Conservation (phyloP, 1,139 yeast species). For the Saccharomycopsis crataegensis region DNA sequence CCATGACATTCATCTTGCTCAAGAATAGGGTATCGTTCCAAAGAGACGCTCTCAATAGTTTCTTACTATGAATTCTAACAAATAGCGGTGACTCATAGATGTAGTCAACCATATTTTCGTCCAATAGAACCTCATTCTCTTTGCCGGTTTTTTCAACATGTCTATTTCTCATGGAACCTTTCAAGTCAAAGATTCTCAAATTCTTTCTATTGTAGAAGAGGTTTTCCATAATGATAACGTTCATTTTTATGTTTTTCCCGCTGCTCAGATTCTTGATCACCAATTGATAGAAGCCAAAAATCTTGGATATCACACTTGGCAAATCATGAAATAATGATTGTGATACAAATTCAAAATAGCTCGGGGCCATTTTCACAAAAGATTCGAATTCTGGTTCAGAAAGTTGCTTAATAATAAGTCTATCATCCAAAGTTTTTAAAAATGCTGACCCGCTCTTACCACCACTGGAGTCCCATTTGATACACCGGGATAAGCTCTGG, state of each 20-base stretch:
- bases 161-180: constrained; percentile 96
- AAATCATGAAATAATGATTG: constrained; percentile 92
- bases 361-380: constrained; percentile 91
- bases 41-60: constrained; percentile 73
- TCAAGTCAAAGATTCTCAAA: constrained; percentile 84
- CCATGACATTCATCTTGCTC: constrained; percentile 99
- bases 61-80: constrained; percentile 88
- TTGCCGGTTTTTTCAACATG: constrained; percentile 95
- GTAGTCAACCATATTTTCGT: constrained; percentile 97
- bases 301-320: constrained; percentile 90
- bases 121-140: constrained; percentile 88
- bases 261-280: constrained; percentile 73
- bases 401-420: constrained; percentile 84
- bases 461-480: constrained; percentile 93
- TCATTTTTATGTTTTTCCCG: constrained; percentile 77
- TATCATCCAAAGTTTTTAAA: constrained; percentile 81
- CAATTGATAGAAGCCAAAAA: constrained; percentile 92
- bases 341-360: constrained; percentile 91
- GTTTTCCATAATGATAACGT: constrained; percentile 93
- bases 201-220: constrained; percentile 80
- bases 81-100: constrained; percentile 94
- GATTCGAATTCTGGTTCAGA: constrained; percentile 88
- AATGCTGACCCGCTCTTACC: constrained; percentile 96
- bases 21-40: constrained; percentile 93
- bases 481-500: constrained; percentile 86